Base-by-base conservation (phyloP, 2,329 filamentous ascomycete species). In the Neopestalotiopsis rosae region DNA sequence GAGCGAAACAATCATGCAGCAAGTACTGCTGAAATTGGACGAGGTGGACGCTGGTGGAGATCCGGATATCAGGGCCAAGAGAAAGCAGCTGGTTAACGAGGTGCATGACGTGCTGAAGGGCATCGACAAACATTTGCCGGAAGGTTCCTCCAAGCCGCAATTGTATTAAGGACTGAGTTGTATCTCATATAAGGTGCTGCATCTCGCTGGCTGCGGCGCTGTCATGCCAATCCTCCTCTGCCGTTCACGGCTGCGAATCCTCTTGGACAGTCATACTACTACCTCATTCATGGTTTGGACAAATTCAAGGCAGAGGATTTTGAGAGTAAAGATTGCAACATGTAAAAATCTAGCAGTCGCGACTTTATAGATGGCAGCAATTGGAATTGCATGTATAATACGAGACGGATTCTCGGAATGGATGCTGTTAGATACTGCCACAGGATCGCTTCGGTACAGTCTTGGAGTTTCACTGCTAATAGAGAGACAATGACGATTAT, bases 11-110 rank as follows among this genome's bases (percentile, higher is more conserved):
- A 87, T 94, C 52, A 84, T 96, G 84, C 89, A 91, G 71, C 91
- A 94, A 74, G 89, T 94, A 2, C 76, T 95, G 49, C 81, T 96
- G 72, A 95, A 95, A 81, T 80, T 94, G 52, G 93, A 96, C 77
- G 90, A 87, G 28, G 89, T 95, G 2, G 92, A 95, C 73, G 91
- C 90, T 0, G 90, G 91, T 62, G 92, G 92, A 5, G 89, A 93
- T 72, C 78, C 83, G 10, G 89, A 91, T 13, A 89, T 92, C 32
- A 85, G 92, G 71, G 81, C 85, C 13, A 88, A 84, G 77, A 84
- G 93, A 76, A 95, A 92, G 82, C 91, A 90, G 69, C 79, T 95
- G 65, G 91, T 95, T n/a, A 88, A 85, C 74, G 86, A 91, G 71
- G 90, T 92, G 3, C 92, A 95, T 78, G 86, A 83, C 12, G 82